Evolutionary conservation across 192 early-diverging fungal species (phyloP), one percentile per base, ranked within the genome.

Genomic region (Martensiomyces pterosporus): DNA sequence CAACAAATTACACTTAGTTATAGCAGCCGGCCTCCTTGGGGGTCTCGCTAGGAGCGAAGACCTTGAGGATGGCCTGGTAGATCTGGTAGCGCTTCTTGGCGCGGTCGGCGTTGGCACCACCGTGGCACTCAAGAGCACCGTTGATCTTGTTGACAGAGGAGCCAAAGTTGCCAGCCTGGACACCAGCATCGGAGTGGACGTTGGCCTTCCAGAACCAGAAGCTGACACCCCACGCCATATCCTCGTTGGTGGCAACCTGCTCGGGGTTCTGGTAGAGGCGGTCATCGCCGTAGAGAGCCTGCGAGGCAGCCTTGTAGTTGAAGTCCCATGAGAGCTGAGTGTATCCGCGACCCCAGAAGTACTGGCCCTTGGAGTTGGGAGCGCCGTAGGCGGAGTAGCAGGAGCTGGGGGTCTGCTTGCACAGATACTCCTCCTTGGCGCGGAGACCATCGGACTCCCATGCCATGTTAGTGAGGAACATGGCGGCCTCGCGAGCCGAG

Each of bases 301-400:
- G 10, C 2, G 75, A 77, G 4, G 67, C 67, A 12, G 40, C 60
- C 36, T 54, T 9, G 43, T 77, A 77, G 55, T 77, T 77, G 43
- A 64, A 70, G 9, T 47, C 25, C 75, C 75, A 77, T 9, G 75
- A 51, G 3, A 77, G 65, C 50, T 77, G 75, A 43, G 73, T 72
- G 21, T 77, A 77, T 1, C 75, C 75, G 21, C 75, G 64, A 19
- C 75, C 75, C 58, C 59, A 72, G 43, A 69, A 77, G 0, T 53
- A 44, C 38, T 64, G 14, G 16, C 67, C 67, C 0, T 40, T 54
- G 50, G n/a, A n/a, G n/a, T n/a, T n/a, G n/a, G n/a, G n/a, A n/a
- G n/a, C n/a, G n/a, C n/a, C n/a, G n/a, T n/a, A n/a, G n/a, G n/a
- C n/a, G n/a, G n/a, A n/a, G n/a, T n/a, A n/a, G n/a, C n/a, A n/a